Percentiles rank a stretch among this genome's conserved stretches.
Evolutionary conservation across 140 eudicot species (phyloP).

Genomic region (Senecio squalidus): DNA sequence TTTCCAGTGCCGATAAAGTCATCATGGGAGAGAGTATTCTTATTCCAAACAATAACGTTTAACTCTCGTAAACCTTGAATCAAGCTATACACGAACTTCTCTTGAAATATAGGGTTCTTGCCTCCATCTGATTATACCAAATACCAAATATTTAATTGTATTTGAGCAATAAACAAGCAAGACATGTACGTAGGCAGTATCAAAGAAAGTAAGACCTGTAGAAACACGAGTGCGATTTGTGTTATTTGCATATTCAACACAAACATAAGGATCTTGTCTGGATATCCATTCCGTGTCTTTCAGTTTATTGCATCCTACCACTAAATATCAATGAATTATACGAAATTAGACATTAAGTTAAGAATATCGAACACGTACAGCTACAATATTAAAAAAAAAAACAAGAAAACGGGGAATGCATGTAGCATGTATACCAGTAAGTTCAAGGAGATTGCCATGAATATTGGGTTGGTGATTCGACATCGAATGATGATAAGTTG

Average conservation of each 20-base stretch:
- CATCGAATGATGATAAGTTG: too few species aligned
- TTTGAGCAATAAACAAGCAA: too few species aligned
- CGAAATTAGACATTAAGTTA: too few species aligned
- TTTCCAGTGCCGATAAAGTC: slow-evolving; percentile 86
- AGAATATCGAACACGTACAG: too few species aligned
- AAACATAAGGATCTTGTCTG: slow-evolving; percentile 89
- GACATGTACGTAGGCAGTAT: too few species aligned
- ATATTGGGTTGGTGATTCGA: too few species aligned
- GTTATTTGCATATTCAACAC: slow-evolving; percentile 62
- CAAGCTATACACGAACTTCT: slow-evolving; percentile 61
- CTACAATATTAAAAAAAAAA: too few species aligned
- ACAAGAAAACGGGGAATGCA: too few species aligned
- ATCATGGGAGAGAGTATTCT: slow-evolving; percentile 63
- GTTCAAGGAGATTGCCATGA: slow-evolving; percentile 73
- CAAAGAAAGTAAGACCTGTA: slow-evolving; percentile 37
- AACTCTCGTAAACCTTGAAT: slow-evolving; percentile 78
- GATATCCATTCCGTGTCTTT: slow-evolving; percentile 89
- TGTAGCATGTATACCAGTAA: slow-evolving; percentile 77
- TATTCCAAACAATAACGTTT: slow-evolving; percentile 70
- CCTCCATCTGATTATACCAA: slow-evolving; percentile 65
- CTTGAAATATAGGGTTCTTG: slow-evolving; percentile 79
- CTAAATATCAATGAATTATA: too few species aligned
- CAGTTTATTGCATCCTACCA: slow-evolving; percentile 67
- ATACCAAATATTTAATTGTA: too few species aligned
- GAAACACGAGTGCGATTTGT: slow-evolving; percentile 60